Conservation (phyloP, 805 yeast species). For the Metschnikowia kofuensis region DNA sequence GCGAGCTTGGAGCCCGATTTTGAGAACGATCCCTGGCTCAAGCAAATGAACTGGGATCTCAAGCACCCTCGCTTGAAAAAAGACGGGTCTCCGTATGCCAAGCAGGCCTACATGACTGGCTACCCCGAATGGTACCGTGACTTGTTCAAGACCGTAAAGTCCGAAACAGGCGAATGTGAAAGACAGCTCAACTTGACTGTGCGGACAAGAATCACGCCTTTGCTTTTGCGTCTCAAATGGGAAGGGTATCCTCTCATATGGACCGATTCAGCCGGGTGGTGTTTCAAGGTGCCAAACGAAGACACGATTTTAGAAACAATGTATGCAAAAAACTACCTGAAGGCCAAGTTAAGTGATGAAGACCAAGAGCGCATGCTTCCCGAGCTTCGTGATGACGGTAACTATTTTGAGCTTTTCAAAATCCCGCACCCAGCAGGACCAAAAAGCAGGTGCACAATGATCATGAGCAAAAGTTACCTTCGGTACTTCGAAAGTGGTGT, state of each 20-base stretch:
- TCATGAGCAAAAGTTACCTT: slow-evolving; percentile 75
- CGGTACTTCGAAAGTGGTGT: slow-evolving; percentile 70
- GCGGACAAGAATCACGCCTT: slow-evolving; percentile 71
- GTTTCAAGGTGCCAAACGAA: slow-evolving; percentile 58
- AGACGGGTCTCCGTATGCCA: slow-evolving; percentile 63
- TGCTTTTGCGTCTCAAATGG: slow-evolving; percentile 78
- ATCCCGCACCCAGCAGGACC: slow-evolving; percentile 91
- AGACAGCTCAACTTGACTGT: slow-evolving; percentile 58
- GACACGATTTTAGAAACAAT: slow-evolving; percentile 29
- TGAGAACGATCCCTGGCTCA: slow-evolving; percentile 79
- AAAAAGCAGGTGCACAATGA: slow-evolving; percentile 62
- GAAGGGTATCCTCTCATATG: slow-evolving; percentile 80
- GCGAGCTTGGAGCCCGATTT: slow-evolving; percentile 28
- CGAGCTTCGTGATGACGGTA: slow-evolving; percentile 23
- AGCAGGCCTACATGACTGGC: slow-evolving; percentile 78
- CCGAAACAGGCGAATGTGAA: slow-evolving; percentile 31
- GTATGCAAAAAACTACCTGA: slow-evolving; percentile 37
- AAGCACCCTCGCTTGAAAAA: slow-evolving; percentile 60
- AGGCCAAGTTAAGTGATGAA: slow-evolving; percentile 27
- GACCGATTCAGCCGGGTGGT: slow-evolving; percentile 84
- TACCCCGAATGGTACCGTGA: slow-evolving; percentile 92
- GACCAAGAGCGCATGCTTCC: slow-evolving; percentile 25
- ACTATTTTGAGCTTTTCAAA: slow-evolving; percentile 49
- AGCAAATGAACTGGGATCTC: slow-evolving; percentile 85
- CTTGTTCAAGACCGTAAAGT: slow-evolving; percentile 33